Evolutionary conservation across 169 alveolate species (phyloP), one percentile per base, ranked within the genome.

Genomic region (Cardiosporidium cionae): DNA sequence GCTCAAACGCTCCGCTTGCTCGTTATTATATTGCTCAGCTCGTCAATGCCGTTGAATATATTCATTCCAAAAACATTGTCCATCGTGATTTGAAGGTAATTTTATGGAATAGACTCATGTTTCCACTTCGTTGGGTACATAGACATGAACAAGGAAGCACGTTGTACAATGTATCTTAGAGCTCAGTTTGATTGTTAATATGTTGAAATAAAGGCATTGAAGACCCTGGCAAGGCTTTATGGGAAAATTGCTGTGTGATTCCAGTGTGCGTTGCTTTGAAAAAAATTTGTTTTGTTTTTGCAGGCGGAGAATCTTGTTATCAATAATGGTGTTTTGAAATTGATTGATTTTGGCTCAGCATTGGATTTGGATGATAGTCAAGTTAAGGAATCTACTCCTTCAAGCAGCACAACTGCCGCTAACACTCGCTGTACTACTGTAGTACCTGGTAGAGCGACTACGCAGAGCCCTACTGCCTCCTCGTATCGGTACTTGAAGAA

Each of bases 41-140:
- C 52, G 72, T 89, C 68, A 67, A 69, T 27, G 94, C 94, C 22
- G 64, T 91, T 44, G 98, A 93, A 75, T 93, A 95, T 80, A 80
- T 95, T 35, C 98, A 96, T 72, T 69, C 87, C 65, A 90, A 84
- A 69, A 85, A 87, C 76, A 90, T 96, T 29, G 86, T 94, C 69
- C 98, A 96, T 79, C 89, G 99, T 65, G 99, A 96, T 83, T 69
- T 94, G 63, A 95, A 95, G 79, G 96, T 94, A 37, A 91, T 88
- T 72, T 84, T 83, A 32, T 76, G n/a, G n/a, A n/a, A n/a, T n/a
- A n/a, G n/a, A n/a, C n/a, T n/a, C n/a, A 16, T 44, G n/a, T 44
- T 44, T 44, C 58, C n/a, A 44, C 27, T 44, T 44, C n/a, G 16
- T n/a, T 16, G 58, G 58, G 58, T 16, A 44, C n/a, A 44, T 44